A percentile compares a stretch with the other conserved stretches of the same genome.
Conservation (phyloP, 805 yeast genomes). For the Myxozyma lipomycoides region DNA sequence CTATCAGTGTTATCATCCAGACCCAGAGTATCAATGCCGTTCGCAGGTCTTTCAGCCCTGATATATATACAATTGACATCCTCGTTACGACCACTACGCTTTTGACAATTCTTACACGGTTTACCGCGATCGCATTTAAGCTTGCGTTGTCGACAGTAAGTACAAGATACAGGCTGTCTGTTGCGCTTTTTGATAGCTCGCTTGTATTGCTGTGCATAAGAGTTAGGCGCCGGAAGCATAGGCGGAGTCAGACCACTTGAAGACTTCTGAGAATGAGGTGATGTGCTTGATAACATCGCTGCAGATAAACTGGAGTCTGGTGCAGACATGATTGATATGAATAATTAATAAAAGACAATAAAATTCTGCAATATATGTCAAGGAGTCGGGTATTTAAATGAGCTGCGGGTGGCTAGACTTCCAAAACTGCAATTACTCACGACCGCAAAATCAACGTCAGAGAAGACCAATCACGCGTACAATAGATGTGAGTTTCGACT, state of each 20-base stretch:
- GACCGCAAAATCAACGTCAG: no score
- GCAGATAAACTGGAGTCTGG: no score
- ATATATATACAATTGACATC: slow-evolving; percentile 25
- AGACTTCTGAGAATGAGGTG: slow-evolving; percentile 3
- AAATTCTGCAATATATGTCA: no score
- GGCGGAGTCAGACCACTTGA: slow-evolving; percentile 13
- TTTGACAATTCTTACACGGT: slow-evolving; percentile 37
- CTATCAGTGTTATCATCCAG: slow-evolving; percentile 4
- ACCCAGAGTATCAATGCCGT: neutral
- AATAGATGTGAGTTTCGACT: no score
- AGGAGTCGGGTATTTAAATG: no score
- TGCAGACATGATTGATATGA: no score
- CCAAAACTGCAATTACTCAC: no score
- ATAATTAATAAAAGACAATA: no score
- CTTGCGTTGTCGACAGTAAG: slow-evolving; percentile 36
- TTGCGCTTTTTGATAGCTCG: slow-evolving; percentile 31
- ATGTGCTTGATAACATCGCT: no score
- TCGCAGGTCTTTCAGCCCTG: slow-evolving; percentile 8
- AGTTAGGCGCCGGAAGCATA: slow-evolving; percentile 22
- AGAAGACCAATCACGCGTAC: no score
- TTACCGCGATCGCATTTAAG: slow-evolving; percentile 37
- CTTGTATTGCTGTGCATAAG: slow-evolving; percentile 21
- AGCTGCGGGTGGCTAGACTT: no score
- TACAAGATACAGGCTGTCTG: slow-evolving; percentile 35
- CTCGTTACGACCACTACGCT: slow-evolving; percentile 25